phyloP scores from a whole-genome alignment of 108 stramenopile species.

The Nitzschia sp. region DNA sequence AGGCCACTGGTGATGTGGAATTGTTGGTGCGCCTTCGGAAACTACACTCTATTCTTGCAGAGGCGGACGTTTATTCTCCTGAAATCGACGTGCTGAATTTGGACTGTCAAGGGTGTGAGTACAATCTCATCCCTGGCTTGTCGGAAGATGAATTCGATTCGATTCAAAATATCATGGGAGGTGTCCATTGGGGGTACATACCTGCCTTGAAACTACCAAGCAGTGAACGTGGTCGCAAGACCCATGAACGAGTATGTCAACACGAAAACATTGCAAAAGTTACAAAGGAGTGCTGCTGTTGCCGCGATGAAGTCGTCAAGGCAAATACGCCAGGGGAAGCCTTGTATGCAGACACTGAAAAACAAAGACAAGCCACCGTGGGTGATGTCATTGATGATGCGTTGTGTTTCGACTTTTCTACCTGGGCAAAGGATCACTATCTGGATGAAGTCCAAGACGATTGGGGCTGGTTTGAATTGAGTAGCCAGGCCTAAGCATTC shows the following conservation, averaged over 20 bases:
- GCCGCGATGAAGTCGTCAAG: conserved; percentile 55
- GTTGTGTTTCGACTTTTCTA: conserved; percentile 63
- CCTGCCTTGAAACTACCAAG: conserved; percentile 61
- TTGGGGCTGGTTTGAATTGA: conserved; percentile 74
- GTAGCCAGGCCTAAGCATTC: conserved; percentile 27
- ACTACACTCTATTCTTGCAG: conserved; percentile 58
- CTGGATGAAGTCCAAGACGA: conserved; percentile 63
- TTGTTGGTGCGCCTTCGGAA: conserved; percentile 62
- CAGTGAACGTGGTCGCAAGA: conserved; percentile 47
- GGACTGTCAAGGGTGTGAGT: conserved; percentile 80
- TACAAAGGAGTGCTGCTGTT: conserved; percentile 77
- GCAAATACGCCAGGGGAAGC: conserved; percentile 34
- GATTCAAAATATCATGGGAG: conserved; percentile 63
- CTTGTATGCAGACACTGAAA: conserved; percentile 20
- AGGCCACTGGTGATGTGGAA: conserved; percentile 47
- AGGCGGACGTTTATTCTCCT: conserved; percentile 41
- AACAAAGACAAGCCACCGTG: conserved; percentile 41
- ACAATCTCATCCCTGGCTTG: conserved; percentile 72
- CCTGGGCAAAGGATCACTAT: conserved; percentile 54
- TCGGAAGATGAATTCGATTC: conserved; percentile 63
- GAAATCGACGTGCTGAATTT: conserved; percentile 70
- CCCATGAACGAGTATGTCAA: conserved; percentile 69
- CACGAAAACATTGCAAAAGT: conserved; percentile 74
- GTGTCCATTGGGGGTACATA: conserved; percentile 81
- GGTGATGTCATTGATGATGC: conserved; percentile 56